Percentiles rank a stretch among this genome's conserved stretches.
phyloP scores from a whole-genome alignment of 179 eudicot genomes.

The Silene vulgaris region DNA sequence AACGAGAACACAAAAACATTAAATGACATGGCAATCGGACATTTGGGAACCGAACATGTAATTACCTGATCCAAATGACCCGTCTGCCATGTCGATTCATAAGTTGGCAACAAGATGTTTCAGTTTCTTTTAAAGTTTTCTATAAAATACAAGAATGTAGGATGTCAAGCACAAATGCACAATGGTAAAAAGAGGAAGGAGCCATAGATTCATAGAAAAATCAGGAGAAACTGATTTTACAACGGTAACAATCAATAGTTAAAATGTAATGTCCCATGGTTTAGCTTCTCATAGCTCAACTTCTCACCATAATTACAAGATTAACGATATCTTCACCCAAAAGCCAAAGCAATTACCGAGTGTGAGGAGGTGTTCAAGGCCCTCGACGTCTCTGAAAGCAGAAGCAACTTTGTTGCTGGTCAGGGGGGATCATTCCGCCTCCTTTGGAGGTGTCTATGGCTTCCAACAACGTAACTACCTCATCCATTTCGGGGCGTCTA shows the following conservation, averaged over 20 bases:
- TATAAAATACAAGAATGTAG: not conserved
- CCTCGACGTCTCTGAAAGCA: constrained; percentile 77
- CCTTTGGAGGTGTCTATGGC: constrained; percentile 93
- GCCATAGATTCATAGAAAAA: constrained; percentile 16
- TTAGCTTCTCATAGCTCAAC: constrained; percentile 15
- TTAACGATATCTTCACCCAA: constrained; percentile 17
- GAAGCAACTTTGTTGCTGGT: constrained; percentile 78
- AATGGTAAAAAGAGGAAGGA: not conserved
- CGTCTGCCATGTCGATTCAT: not conserved
- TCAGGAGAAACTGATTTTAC: constrained; percentile 26
- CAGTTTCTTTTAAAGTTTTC: not conserved
- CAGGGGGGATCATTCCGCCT: constrained; percentile 93
- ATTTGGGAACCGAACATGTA: not conserved
- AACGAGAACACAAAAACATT: too few species aligned
- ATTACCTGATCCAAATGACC: not conserved
- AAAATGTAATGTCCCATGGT: constrained; percentile 22
- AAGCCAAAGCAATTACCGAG: constrained; percentile 17
- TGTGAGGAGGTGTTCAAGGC: constrained; percentile 38
- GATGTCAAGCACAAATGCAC: constrained; percentile 4
- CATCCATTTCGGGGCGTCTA: constrained; percentile 93
- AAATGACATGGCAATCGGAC: too few species aligned
- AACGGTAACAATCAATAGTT: constrained; percentile 24
- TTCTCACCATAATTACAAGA: constrained; percentile 31
- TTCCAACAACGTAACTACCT: constrained; percentile 81
- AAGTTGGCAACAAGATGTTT: not conserved